Evolutionary conservation across 139 green algal species (phyloP), one percentile per base, ranked within the genome.

Genomic region (Chlamydomonas sp.): DNA sequence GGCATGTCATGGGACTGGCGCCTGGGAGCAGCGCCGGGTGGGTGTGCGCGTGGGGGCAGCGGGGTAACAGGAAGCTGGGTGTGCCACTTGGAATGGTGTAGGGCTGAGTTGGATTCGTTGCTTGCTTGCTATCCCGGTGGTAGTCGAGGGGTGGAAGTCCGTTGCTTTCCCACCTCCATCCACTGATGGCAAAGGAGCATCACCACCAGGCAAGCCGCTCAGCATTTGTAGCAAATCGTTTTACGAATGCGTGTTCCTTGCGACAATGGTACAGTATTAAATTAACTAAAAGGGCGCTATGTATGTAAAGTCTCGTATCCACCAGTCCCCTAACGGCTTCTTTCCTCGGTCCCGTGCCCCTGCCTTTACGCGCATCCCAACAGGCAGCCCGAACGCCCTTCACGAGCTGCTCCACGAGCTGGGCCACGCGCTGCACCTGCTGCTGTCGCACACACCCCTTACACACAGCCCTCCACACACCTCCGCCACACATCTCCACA

Each of bases 391-490:
- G 2, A 49, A 62, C 3, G 77, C 83, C 0, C 71, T 91, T 6
- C 82, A 77, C 18, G 88, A 91, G 83, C 83, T 91, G 71, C 61
- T 89, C 61, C 88, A 91, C 72, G 88, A 91, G 78, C 64, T 78
- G n/a, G 89, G 85, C 49, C 89, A 90, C 77, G 84, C 72, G 3
- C 75, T 90, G 31, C 84, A 89, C 79, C 80, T 89, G 15, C 9
- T 88, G 60, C 85, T 90, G 62, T 62, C 86, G 15, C 68, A 49
- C 31, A 49, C 31, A 49, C 31, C 31, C 31, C 31, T 49, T 49
- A 49, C 31, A 49, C 31, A 49, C 31, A 49, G 31, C 31, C 31
- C 31, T 49, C 31, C 31, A 49, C 31, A 49, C 31, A 49, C 31
- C 31, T 49, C 31, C 31, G 31, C 31, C 31, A 49, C 31, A 49